Percentiles rank a stretch among this genome's conserved stretches.
phyloP scores from a whole-genome alignment of 129 eudicot species.

The Gnaphalium uliginosum region DNA sequence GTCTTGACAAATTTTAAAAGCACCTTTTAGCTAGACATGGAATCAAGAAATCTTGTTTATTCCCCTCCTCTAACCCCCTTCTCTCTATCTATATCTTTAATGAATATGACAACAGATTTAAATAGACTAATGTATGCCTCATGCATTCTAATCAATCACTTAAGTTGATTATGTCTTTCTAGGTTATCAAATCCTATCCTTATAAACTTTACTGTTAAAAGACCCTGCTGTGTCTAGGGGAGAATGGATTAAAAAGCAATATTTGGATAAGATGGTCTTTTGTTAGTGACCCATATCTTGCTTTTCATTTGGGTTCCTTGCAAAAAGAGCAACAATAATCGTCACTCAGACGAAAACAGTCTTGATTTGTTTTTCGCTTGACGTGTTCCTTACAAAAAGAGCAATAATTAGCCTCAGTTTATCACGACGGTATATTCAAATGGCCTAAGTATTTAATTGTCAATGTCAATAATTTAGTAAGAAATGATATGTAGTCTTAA shows the following conservation, averaged over 20 bases:
- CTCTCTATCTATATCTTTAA: slow-evolving; percentile 7
- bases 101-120: slow-evolving; percentile 16
- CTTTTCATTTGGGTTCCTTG: slow-evolving; percentile 30
- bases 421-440: background rate
- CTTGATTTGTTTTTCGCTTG: slow-evolving; percentile 11
- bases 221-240: background rate
- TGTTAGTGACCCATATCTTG: slow-evolving; percentile 27
- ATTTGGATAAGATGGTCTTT: slow-evolving; percentile 21
- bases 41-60: slow-evolving; percentile 22
- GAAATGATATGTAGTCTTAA: too few species aligned
- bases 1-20: slow-evolving; percentile 31
- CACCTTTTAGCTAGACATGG: slow-evolving; percentile 31
- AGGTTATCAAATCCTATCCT: slow-evolving; percentile 27
- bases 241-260: slow-evolving; percentile 10
- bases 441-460: background rate
- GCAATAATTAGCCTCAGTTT: background rate
- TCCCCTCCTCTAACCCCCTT: background rate
- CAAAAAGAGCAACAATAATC: slow-evolving; percentile 28
- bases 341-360: slow-evolving; percentile 14
- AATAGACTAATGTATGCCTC: slow-evolving; percentile 22
- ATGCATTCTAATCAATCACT: slow-evolving; percentile 30
- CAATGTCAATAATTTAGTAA: background rate
- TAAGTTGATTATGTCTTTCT: slow-evolving; percentile 23
- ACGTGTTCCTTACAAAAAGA: background rate
- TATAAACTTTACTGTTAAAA: background rate